Percentiles rank a stretch among this genome's conserved stretches.
Conservation (phyloP, 83 land plant genomes). For the Picea engelmannii region DNA sequence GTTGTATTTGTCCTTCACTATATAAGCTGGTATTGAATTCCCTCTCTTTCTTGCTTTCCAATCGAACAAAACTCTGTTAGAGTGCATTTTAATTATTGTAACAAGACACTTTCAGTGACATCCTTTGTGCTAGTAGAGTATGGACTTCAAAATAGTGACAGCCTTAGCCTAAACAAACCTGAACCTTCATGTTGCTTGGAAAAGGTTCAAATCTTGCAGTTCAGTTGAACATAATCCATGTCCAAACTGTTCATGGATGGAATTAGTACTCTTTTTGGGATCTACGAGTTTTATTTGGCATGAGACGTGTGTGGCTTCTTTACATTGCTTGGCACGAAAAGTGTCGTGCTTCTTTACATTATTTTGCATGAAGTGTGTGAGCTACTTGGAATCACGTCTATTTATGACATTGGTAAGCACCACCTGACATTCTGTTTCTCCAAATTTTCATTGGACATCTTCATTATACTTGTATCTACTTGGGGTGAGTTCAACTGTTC, state of each 20-base stretch:
- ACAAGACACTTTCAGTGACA: not conserved
- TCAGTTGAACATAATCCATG: too few relatives aligned
- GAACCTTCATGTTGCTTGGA: not conserved
- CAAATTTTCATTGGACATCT: not conserved
- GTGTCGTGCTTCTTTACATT: not conserved
- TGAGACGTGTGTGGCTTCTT: not conserved
- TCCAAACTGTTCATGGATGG: too few relatives aligned
- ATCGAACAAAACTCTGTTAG: not conserved
- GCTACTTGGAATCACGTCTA: not conserved
- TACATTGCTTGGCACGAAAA: not conserved
- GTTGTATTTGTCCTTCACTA: too few relatives aligned
- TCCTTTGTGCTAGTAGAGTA: not conserved
- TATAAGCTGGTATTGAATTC: not conserved
- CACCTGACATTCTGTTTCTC: not conserved
- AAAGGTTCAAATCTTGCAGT: too few relatives aligned
- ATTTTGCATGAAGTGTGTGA: not conserved
- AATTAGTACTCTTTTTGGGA: too few relatives aligned
- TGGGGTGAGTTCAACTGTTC: not conserved
- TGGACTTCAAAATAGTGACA: not conserved
- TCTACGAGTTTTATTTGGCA: too few relatives aligned
- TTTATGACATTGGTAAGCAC: not conserved
- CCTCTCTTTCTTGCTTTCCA: not conserved
- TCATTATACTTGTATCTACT: not conserved
- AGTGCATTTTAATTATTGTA: not conserved
- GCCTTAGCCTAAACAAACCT: not conserved